Evolutionary conservation across 2,329 filamentous ascomycete genomes (phyloP).

Genomic region (Claviceps arundinis): DNA sequence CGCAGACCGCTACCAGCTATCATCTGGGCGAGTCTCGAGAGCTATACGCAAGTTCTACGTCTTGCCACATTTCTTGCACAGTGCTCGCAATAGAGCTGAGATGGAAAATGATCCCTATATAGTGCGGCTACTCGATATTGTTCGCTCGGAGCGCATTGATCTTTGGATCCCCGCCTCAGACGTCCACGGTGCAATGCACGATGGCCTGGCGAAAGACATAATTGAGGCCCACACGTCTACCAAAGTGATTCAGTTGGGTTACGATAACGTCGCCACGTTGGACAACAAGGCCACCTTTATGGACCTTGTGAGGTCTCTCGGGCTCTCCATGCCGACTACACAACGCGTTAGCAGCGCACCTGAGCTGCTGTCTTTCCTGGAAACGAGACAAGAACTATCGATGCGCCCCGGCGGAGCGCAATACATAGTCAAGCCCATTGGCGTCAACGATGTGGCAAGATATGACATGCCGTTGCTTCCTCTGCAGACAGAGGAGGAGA

Average conservation of each 20-base stretch:
- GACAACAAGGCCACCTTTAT: slow-evolving; percentile 56
- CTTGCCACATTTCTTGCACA: slow-evolving; percentile 18
- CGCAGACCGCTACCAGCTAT: slow-evolving; percentile 46
- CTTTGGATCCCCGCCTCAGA: slow-evolving; percentile 65
- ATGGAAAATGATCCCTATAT: slow-evolving; percentile 34
- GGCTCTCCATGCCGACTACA: slow-evolving; percentile 39
- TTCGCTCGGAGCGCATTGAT: slow-evolving; percentile 47
- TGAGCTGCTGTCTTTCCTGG: slow-evolving; percentile 40
- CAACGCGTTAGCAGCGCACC: slow-evolving; percentile 38
- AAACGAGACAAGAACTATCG: slow-evolving; percentile 13
- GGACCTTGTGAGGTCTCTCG: slow-evolving; percentile 37
- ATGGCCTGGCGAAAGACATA: slow-evolving; percentile 49
- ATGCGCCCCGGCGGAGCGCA: slow-evolving; percentile 17
- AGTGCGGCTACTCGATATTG: slow-evolving; percentile 41
- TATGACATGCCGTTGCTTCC: slow-evolving; percentile 55
- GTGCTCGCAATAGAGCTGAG: not conserved
- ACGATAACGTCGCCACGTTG: slow-evolving; percentile 40
- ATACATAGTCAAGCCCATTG: slow-evolving; percentile 56
- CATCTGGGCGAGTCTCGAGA: slow-evolving; percentile 44
- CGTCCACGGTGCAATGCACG: slow-evolving; percentile 51
- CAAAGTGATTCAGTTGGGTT: slow-evolving; percentile 49
- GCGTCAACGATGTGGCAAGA: slow-evolving; percentile 45
- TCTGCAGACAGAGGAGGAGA: slow-evolving; percentile 35
- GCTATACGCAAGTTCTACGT: slow-evolving; percentile 41
- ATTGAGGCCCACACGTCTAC: slow-evolving; percentile 45